phyloP scores from a whole-genome alignment of 305 asterid genomes.

The Fraxinus platypoda region DNA sequence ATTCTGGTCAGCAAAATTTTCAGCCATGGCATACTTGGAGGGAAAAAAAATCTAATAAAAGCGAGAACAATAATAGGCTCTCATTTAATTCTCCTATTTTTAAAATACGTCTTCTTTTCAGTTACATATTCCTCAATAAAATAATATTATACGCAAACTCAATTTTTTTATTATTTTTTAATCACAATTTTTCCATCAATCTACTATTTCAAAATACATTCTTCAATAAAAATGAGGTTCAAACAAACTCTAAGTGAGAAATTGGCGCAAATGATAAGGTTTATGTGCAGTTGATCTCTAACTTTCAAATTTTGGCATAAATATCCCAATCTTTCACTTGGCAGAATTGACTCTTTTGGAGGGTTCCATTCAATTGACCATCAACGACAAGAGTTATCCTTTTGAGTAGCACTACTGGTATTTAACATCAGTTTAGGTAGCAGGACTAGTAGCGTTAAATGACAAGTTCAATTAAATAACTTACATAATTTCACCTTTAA shows the following conservation, averaged over 20 bases:
- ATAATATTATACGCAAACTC: too few species aligned
- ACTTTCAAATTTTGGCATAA: background rate
- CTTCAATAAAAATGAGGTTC: background rate
- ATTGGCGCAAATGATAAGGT: background rate
- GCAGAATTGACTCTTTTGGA: background rate
- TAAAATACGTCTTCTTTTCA: too few species aligned
- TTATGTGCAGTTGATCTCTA: background rate
- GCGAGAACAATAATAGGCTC: background rate
- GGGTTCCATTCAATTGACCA: background rate
- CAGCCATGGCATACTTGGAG: background rate
- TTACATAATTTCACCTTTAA: background rate
- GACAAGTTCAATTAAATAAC: too few species aligned
- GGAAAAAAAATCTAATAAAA: background rate
- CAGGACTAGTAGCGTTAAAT: too few species aligned
- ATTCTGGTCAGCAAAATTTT: background rate
- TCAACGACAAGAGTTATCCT: background rate
- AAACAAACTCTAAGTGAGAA: background rate
- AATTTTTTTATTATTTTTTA: too few species aligned
- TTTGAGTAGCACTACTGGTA: background rate
- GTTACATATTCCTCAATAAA: too few species aligned
- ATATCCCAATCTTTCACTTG: background rate
- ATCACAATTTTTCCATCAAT: background rate
- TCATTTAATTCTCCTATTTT: too few species aligned
- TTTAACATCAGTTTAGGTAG: too few species aligned
- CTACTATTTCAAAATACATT: too few species aligned